Base-by-base conservation (phyloP, 179 eudicot genomes). In the Sideroxylon spinosum region DNA sequence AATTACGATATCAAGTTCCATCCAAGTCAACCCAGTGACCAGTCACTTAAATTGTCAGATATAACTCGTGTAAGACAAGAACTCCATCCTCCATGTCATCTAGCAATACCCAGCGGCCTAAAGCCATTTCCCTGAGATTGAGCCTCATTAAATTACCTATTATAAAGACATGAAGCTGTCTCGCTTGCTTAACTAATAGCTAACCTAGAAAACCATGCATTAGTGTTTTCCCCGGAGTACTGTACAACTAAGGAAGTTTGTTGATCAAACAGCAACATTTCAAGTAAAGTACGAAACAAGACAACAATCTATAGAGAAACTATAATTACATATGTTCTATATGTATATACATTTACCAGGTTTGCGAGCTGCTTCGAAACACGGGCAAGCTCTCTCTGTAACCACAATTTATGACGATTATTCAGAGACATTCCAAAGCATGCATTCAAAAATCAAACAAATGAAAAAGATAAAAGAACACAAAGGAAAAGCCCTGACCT, bases 311-410 rank as follows among this genome's bases (percentile, higher is more conserved):
- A 16, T 25, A 57, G 16, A 71, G 29, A 19, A 52, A 71, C 46
- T 7, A 53, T 17, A 71, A 55, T 22, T 52, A 71, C 37, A 50
- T 23, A 37, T 37, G 44, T 37, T 37, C 44, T 16, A 78, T 13
- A 25, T 23, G 20, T 28, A 37, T 17, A 78, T 48, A n/a, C n/a
- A 75, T 86, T 53, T 85, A 92, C 97, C 90, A 88, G 78, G 28
- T 77, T 78, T 48, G 73, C 78, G 25, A 86, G 89, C 86, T 88
- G 85, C 86, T 88, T 89, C 59, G 91, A 83, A 62, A 79, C 88
- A 10, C 84, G 82, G 49, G 81, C 82, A 9, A 92, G 84, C 82
- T 92, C 98, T 61, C 77, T 85, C 98, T 93, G 91, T 78, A 87
- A 88, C 20, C 74, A 81, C 64, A 72, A 46, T 62, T 60, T 75